phyloP scores from a whole-genome alignment of 139 green algal genomes.

The Micractinium conductrix region DNA sequence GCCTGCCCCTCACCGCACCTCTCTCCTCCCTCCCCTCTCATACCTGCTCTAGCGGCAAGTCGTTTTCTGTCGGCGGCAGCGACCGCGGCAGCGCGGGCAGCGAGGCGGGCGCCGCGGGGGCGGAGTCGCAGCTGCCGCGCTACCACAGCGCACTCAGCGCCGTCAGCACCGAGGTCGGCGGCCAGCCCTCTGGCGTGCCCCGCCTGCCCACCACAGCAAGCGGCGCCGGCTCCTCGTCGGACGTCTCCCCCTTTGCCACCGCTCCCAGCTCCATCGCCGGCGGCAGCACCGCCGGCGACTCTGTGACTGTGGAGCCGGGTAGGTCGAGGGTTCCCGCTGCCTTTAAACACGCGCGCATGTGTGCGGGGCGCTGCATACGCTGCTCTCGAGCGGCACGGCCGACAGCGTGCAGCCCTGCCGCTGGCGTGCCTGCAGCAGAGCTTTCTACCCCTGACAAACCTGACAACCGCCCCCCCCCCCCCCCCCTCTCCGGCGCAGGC shows the following conservation, averaged over 20 bases:
- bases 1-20: too few species aligned
- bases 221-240: neutral
- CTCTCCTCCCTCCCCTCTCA: too few species aligned
- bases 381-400: too few species aligned
- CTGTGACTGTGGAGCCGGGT: constrained; percentile 4
- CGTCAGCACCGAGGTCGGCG: neutral
- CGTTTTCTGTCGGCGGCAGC: neutral
- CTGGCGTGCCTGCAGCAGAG: too few species aligned
- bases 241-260: neutral
- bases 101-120: too few species aligned
- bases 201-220: neutral
- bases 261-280: neutral
- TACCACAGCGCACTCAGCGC: constrained; percentile 22
- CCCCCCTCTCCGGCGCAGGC: neutral
- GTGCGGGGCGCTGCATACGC: too few species aligned
- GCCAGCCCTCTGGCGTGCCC: neutral
- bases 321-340: too few species aligned
- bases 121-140: neutral
- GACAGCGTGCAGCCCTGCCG: too few species aligned
- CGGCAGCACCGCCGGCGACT: neutral
- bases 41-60: neutral
- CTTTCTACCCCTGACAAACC: too few species aligned
- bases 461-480: too few species aligned
- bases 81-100: too few species aligned
- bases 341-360: too few species aligned